A percentile compares a stretch with the other conserved stretches of the same genome.
These are phyloP conservation scores for Pyrenula massariospora DNA, from an alignment of 495 filamentous ascomycete genomes.

Conservation along the genomic window DNA sequence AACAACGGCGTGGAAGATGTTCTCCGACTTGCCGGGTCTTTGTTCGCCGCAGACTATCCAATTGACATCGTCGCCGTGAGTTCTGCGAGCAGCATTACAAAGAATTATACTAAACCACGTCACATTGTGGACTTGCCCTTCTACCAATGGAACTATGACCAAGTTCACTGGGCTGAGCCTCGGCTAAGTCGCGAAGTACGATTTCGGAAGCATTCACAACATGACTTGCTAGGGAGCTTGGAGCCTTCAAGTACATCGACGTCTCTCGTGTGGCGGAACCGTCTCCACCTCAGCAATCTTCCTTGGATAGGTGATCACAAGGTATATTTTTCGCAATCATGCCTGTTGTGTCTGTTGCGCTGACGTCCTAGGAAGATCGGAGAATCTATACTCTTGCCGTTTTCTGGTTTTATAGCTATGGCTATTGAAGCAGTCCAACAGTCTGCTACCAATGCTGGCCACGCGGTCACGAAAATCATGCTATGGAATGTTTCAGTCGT, in stretches of 20 bases:
- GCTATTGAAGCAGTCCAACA: conserved; percentile 42
- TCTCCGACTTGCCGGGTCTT: conserved; percentile 6
- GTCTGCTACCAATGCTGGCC: too few species aligned
- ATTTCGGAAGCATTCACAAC: conserved; percentile 3
- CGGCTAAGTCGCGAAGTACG: conserved; percentile 22
- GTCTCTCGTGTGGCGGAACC: too few species aligned
- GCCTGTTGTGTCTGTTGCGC: too few species aligned
- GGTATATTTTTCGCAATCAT: too few species aligned
- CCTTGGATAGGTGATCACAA: too few species aligned
- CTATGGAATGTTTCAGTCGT: too few species aligned
- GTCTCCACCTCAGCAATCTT: too few species aligned
- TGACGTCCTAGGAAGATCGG: too few species aligned
- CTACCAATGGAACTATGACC: conserved; percentile 25
- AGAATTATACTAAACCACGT: too few species aligned
- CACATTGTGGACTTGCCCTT: conserved; percentile 22
- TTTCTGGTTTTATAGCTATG: conserved; percentile 47
- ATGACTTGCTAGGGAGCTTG: conserved; percentile 30
- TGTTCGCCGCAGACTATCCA: conserved; percentile 4
- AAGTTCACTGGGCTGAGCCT: conserved; percentile 20
- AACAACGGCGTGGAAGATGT: background rate
- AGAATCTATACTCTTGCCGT: conserved; percentile 37
- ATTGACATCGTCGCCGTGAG: too few species aligned
- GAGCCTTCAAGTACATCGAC: too few species aligned
- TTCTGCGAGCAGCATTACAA: background rate
- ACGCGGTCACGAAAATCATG: too few species aligned